These are phyloP conservation scores for Wickerhamiella bombiphila DNA, from an alignment of 805 yeast genomes.

Conservation along the genomic window DNA sequence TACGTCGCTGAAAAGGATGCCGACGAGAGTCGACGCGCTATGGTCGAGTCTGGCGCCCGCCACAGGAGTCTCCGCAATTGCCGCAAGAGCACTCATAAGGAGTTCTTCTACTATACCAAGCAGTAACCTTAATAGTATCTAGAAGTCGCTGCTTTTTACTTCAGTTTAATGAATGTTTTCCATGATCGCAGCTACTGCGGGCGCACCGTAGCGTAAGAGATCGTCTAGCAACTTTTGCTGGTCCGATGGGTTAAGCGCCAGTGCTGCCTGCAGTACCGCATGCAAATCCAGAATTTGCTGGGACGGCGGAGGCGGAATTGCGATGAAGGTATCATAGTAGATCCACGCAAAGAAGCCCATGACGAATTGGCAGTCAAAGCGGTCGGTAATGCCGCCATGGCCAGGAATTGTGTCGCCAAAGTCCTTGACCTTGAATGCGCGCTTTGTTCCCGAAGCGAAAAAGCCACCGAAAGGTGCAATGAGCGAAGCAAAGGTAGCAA, in stretches of 20 bases:
- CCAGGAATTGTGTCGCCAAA: conserved; percentile 98
- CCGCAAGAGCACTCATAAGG: conserved; percentile 78
- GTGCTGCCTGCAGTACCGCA: conserved; percentile 54
- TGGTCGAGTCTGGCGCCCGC: conserved; percentile 70
- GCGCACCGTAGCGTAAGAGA: no score
- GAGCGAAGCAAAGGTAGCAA: conserved; percentile 90
- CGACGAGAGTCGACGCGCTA: conserved; percentile 49
- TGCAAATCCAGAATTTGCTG: no score
- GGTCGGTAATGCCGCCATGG: conserved; percentile 95
- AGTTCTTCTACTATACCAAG: conserved; percentile 47
- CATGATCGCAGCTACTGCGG: no score
- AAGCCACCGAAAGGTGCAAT: conserved; percentile 98
- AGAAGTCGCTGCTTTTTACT: not conserved
- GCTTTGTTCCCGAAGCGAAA: conserved; percentile 92
- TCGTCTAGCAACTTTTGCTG: conserved; percentile 6
- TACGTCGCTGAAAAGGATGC: conserved; percentile 72
- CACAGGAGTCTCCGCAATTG: conserved; percentile 72
- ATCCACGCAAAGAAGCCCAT: conserved; percentile 94
- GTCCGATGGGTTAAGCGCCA: conserved; percentile 9
- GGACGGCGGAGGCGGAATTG: conserved; percentile 38
- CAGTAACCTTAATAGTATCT: not conserved
- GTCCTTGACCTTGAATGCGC: conserved; percentile 92
- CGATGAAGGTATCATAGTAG: conserved; percentile 83
- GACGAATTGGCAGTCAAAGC: conserved; percentile 93
- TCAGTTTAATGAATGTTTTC: no score